Evolutionary conservation across 495 filamentous ascomycete genomes (phyloP).

Genomic region (Pyrenula aspistea): DNA sequence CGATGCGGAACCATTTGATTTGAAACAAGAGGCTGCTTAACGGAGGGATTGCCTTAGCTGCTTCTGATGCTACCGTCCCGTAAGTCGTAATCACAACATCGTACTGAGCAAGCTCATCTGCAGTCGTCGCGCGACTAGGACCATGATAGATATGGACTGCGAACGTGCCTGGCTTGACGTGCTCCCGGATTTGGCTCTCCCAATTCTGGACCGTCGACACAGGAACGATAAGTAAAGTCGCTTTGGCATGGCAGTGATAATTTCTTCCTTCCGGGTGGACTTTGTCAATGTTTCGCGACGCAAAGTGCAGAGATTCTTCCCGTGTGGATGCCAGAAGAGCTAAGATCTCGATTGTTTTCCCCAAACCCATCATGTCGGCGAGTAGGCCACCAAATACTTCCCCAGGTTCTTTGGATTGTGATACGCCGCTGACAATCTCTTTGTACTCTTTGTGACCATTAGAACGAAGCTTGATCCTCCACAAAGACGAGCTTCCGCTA

Average conservation of each 20-base stretch:
- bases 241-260: conserved; percentile 49
- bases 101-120: conserved; percentile 53
- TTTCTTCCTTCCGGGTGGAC: conserved; percentile 4
- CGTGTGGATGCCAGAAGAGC: conserved; percentile 58
- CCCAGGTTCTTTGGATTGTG: conserved; percentile 48
- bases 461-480: conserved; percentile 41
- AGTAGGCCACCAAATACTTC: conserved; percentile 77
- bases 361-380: conserved; percentile 96
- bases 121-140: conserved; percentile 51
- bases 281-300: conserved; percentile 12
- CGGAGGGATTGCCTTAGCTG: conserved; percentile 20
- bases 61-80: conserved; percentile 71
- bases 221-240: conserved; percentile 83
- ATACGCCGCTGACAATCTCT: conserved; percentile 72
- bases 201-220: conserved; percentile 85
- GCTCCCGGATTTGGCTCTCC: conserved; percentile 77
- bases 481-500: conserved; percentile 57
- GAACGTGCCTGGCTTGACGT: conserved; percentile 50
- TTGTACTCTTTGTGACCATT: conserved; percentile 51
- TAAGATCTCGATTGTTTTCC: conserved; percentile 85
- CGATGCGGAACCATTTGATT: conserved; percentile 88
- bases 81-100: conserved; percentile 92
- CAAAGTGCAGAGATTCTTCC: conserved; percentile 46
- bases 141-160: conserved; percentile 79
- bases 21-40: conserved; percentile 12